Evolutionary conservation across 148 eudicot genomes (phyloP).

Genomic region (Camellia lanceoleosa): DNA sequence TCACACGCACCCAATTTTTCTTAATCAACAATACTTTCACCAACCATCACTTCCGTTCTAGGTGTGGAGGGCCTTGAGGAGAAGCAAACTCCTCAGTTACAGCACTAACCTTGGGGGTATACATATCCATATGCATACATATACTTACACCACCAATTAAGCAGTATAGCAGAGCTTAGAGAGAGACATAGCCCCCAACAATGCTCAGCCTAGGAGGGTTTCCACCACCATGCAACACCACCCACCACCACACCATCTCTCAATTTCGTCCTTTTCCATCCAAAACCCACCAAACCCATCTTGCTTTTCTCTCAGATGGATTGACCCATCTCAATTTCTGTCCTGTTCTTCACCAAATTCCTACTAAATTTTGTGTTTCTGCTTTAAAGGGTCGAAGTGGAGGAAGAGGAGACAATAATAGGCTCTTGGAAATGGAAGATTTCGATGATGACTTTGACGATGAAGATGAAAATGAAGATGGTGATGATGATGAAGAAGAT

Average conservation of each 20-base stretch:
- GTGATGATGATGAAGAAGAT: slow-evolving; percentile 40
- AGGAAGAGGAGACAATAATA: slow-evolving; percentile 1
- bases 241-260: slow-evolving; percentile 15
- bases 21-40: too few relatives aligned
- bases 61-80: too few relatives aligned
- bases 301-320: slow-evolving; percentile 19
- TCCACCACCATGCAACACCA: slow-evolving; percentile 21
- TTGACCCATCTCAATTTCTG: slow-evolving; percentile 22
- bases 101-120: too few relatives aligned
- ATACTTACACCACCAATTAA: background rate
- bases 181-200: slow-evolving; percentile 11
- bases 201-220: slow-evolving; percentile 48
- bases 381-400: slow-evolving; percentile 38
- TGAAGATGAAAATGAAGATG: slow-evolving; percentile 18
- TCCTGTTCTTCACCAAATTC: slow-evolving; percentile 26
- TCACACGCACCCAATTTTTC: too few relatives aligned
- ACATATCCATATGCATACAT: too few relatives aligned
- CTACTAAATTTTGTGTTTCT: slow-evolving; percentile 37
- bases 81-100: too few relatives aligned
- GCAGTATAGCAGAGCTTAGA: background rate
- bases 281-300: slow-evolving; percentile 19
- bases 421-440: slow-evolving; percentile 26
- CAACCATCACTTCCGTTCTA: too few relatives aligned
- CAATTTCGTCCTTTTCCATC: slow-evolving; percentile 16
- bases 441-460: slow-evolving; percentile 23